Conservation (phyloP, 331 rosid species). For the Stylosanthes scabra region DNA sequence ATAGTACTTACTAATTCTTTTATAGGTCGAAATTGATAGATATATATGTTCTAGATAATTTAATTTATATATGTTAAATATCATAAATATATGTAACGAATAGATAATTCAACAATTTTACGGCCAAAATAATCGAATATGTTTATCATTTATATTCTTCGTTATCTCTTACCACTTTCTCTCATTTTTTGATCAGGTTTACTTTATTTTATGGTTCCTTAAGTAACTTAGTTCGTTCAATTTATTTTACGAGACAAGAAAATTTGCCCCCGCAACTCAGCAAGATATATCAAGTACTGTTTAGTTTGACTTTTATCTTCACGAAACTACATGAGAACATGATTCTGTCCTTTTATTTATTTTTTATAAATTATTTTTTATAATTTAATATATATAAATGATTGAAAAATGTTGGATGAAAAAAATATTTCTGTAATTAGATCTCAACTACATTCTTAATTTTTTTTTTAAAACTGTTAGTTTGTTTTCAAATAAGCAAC, state of each 20-base stretch:
- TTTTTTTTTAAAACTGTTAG: too few species aligned
- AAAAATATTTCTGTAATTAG: too few species aligned
- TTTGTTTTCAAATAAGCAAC: too few species aligned
- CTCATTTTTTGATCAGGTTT: background rate
- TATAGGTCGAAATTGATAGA: background rate
- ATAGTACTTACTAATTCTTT: too few species aligned
- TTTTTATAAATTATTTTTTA: too few species aligned
- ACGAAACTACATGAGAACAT: background rate
- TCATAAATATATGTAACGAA: background rate
- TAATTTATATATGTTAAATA: too few species aligned
- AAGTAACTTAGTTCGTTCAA: background rate
- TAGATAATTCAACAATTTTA: background rate
- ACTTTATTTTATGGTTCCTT: conserved; percentile 1
- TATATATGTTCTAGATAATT: background rate
- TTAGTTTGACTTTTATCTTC: background rate
- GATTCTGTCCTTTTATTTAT: background rate
- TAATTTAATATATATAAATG: too few species aligned
- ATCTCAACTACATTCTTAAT: too few species aligned
- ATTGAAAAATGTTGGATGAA: too few species aligned
- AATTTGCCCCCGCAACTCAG: background rate
- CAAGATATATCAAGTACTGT: background rate
- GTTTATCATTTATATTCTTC: background rate
- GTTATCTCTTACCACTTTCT: conserved; percentile 3
- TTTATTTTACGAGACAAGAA: background rate
- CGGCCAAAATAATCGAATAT: background rate